Conservation (phyloP, 768 basidiomycete species). For the Cystobasidium ongulense region DNA sequence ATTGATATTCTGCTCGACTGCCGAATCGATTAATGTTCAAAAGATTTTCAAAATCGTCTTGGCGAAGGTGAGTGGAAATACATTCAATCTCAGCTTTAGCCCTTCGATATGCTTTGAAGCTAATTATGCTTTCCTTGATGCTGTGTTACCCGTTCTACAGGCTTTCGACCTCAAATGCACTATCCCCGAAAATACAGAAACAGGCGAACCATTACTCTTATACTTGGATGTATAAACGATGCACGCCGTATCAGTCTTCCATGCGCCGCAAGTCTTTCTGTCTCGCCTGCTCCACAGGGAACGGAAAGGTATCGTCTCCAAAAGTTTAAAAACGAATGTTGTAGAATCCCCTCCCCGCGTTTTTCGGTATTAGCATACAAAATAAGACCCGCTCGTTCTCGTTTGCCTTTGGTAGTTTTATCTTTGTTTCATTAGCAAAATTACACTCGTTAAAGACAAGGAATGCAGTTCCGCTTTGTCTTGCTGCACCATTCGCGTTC, state of each 20-base stretch:
- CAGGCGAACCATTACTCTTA: slow-evolving; percentile 88
- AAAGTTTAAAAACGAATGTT: too few species aligned
- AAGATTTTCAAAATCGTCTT: slow-evolving; percentile 98
- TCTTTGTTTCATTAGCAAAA: too few species aligned
- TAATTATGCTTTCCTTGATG: not conserved
- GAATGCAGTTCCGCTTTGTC: too few species aligned
- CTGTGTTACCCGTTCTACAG: slow-evolving; percentile 32
- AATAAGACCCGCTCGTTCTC: not conserved
- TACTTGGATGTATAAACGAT: slow-evolving; percentile 56
- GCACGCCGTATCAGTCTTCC: not conserved
- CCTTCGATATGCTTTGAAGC: not conserved
- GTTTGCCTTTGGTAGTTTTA: not conserved
- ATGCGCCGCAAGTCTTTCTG: too few species aligned
- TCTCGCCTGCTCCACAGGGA: not conserved
- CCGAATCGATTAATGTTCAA: slow-evolving; percentile 98
- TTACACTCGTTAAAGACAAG: too few species aligned
- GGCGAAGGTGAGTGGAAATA: slow-evolving; percentile 53
- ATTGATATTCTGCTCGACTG: slow-evolving; percentile 98
- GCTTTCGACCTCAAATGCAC: slow-evolving; percentile 93
- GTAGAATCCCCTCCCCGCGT: too few species aligned
- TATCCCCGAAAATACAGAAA: slow-evolving; percentile 51
- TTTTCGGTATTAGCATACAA: too few species aligned
- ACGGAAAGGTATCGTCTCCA: too few species aligned
- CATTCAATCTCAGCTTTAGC: not conserved
- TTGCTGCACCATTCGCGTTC: too few species aligned